phyloP scores from a whole-genome alignment of 495 filamentous ascomycete genomes.

The Penicillium taxi region DNA sequence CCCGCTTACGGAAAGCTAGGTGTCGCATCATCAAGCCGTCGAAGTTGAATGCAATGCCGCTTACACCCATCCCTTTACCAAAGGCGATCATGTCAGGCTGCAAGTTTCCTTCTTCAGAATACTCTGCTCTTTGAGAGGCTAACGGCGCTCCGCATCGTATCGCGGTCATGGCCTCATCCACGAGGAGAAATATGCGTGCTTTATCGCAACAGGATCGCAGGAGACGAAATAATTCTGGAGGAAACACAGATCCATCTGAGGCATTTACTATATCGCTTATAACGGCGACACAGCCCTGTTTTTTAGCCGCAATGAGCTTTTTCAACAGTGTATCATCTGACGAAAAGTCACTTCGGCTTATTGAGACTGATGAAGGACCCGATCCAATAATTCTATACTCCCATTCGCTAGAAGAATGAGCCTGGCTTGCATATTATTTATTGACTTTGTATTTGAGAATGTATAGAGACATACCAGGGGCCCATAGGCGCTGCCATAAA shows the following conservation, averaged over 20 bases:
- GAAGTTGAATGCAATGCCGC: conserved; percentile 6
- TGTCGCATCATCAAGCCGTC: conserved; percentile 5
- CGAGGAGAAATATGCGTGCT: neutral
- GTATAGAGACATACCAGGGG: conserved; percentile 3
- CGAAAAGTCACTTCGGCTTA: neutral
- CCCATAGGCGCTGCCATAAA: conserved; percentile 4
- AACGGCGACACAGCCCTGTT: conserved; percentile 2
- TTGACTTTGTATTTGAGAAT: neutral
- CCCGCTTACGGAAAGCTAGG: conserved; percentile 1
- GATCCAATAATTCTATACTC: conserved; percentile 5
- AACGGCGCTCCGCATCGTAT: conserved; percentile 5
- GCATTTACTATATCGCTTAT: conserved; percentile 2
- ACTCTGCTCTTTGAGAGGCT: conserved; percentile 4
- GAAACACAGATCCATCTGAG: conserved; percentile 1
- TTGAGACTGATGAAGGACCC: neutral
- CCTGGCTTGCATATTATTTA: neutral
- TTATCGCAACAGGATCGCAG: neutral
- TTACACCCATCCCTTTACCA: conserved; percentile 4
- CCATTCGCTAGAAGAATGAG: conserved; percentile 4
- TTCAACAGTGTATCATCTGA: neutral
- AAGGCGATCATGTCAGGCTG: conserved; percentile 6
- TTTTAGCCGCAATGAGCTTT: conserved; percentile 1
- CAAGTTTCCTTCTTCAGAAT: neutral
- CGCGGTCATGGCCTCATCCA: conserved; percentile 6
- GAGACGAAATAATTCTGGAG: neutral